These are phyloP conservation scores for Citrullus amarus DNA, from an alignment of 306 rosid genomes.

Conservation along the genomic window DNA sequence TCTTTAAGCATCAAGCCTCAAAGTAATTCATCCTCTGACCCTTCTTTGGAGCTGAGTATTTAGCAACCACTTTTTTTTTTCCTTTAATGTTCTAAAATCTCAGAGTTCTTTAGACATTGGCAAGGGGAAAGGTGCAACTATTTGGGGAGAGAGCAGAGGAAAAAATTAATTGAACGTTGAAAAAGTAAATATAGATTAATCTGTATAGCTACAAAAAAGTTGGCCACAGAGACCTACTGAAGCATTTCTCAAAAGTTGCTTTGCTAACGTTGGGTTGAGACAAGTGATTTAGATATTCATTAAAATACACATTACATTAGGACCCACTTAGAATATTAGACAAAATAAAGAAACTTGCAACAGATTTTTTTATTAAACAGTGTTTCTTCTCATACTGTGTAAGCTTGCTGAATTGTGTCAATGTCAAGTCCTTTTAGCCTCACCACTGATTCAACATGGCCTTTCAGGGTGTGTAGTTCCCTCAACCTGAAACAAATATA, in stretches of 20 bases:
- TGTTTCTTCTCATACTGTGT: slow-evolving; percentile 51
- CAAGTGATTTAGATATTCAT: not conserved
- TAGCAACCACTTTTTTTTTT: too few relatives aligned
- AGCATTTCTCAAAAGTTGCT: not conserved
- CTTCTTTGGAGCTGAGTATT: too few relatives aligned
- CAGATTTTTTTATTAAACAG: not conserved
- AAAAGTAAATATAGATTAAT: too few relatives aligned
- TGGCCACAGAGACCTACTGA: too few relatives aligned
- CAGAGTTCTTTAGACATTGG: not conserved
- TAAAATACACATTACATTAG: not conserved
- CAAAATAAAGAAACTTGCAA: not conserved
- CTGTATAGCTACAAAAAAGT: not conserved
- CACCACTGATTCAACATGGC: slow-evolving; percentile 97
- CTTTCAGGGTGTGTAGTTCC: slow-evolving; percentile 84
- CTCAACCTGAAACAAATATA: slow-evolving; percentile 45
- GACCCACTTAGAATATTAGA: not conserved
- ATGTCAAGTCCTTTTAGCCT: slow-evolving; percentile 92
- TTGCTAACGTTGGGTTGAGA: not conserved
- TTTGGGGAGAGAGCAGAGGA: too few relatives aligned
- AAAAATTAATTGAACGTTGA: too few relatives aligned
- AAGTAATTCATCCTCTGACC: too few relatives aligned
- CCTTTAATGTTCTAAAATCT: too few relatives aligned
- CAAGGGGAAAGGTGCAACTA: too few relatives aligned
- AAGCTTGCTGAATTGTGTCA: slow-evolving; percentile 95
- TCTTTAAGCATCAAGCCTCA: too few relatives aligned